Conservation (phyloP, 257 asterid genomes). For the Solanum sejunctum region DNA sequence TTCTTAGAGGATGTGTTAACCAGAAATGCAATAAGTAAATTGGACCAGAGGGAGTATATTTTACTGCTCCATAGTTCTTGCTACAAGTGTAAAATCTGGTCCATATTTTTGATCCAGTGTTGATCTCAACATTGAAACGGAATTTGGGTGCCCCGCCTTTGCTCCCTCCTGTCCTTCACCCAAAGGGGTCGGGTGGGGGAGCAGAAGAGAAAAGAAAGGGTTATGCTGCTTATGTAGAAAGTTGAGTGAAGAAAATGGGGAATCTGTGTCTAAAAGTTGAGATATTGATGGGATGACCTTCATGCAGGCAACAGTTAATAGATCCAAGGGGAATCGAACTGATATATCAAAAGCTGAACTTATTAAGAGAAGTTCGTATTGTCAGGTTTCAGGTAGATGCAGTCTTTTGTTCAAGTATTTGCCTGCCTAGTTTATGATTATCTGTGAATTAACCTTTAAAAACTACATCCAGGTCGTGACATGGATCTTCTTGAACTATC, state of each 20-base stretch:
- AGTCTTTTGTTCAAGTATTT: not conserved
- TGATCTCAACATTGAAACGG: not conserved
- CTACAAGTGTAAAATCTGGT: not conserved
- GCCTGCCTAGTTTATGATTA: not conserved
- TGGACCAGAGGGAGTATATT: too few relatives aligned
- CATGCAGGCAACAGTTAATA: constrained; percentile 74
- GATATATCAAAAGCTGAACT: constrained; percentile 76
- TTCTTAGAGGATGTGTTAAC: too few relatives aligned
- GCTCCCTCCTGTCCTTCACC: not conserved
- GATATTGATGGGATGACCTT: not conserved
- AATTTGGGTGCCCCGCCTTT: not conserved
- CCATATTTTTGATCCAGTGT: not conserved
- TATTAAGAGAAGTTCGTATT: constrained; percentile 73
- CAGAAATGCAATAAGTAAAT: too few relatives aligned
- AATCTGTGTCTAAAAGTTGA: not conserved
- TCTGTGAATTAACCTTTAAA: not conserved
- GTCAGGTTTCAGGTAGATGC: constrained; percentile 66
- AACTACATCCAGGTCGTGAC: constrained; percentile 56
- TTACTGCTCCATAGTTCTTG: not conserved
- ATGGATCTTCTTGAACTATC: constrained; percentile 93
- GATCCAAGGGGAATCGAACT: constrained; percentile 86
- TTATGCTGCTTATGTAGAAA: not conserved
- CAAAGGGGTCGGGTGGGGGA: too few relatives aligned
- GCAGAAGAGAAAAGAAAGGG: not conserved
- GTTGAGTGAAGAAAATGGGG: not conserved